Percentiles rank a stretch among this genome's conserved stretches.
Conservation (phyloP, 345 rosid genomes). For the Aurinia saxatilis region DNA sequence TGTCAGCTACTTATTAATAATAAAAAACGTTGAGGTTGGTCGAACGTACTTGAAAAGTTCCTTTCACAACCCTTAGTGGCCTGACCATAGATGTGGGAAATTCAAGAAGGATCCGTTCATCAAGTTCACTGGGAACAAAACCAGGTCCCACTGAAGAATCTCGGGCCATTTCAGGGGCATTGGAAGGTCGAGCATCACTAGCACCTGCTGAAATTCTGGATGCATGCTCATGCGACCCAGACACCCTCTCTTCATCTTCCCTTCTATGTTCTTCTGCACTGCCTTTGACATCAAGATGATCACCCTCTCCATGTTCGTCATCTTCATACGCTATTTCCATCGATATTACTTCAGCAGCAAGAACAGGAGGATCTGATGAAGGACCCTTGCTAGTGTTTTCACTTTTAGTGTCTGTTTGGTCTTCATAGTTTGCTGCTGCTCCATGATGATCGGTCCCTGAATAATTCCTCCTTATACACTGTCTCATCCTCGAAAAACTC, state of each 20-base stretch:
- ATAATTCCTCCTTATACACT: conserved; percentile 74
- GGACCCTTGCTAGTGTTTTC: conserved; percentile 41
- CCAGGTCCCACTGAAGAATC: conserved; percentile 71
- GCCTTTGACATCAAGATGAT: conserved; percentile 43
- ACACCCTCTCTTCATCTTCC: conserved; percentile 38
- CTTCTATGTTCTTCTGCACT: conserved; percentile 34
- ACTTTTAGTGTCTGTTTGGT: conserved; percentile 39
- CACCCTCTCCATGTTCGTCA: conserved; percentile 68
- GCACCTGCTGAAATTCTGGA: conserved; percentile 41
- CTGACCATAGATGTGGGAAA: conserved; percentile 94
- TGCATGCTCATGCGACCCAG: conserved; percentile 46
- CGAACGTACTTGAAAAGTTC: conserved; percentile 85
- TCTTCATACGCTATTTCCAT: conserved; percentile 66
- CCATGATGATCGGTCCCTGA: conserved; percentile 81
- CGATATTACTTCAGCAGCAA: conserved; percentile 83
- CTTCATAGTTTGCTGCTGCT: conserved; percentile 87
- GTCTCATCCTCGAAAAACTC: conserved; percentile 95
- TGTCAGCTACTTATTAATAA: conserved; percentile 4
- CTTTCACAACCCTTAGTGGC: conserved; percentile 70
- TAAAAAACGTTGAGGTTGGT: conserved; percentile 12
- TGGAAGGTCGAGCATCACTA: conserved; percentile 39
- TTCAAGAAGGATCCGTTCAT: conserved; percentile 91
- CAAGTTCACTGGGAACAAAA: conserved; percentile 76
- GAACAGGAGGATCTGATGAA: conserved; percentile 60
- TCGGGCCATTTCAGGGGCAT: conserved; percentile 43